Percentiles rank a stretch among this genome's conserved stretches.
Conservation (phyloP, 2,329 filamentous ascomycete species). For the Aureobasidium sp. region DNA sequence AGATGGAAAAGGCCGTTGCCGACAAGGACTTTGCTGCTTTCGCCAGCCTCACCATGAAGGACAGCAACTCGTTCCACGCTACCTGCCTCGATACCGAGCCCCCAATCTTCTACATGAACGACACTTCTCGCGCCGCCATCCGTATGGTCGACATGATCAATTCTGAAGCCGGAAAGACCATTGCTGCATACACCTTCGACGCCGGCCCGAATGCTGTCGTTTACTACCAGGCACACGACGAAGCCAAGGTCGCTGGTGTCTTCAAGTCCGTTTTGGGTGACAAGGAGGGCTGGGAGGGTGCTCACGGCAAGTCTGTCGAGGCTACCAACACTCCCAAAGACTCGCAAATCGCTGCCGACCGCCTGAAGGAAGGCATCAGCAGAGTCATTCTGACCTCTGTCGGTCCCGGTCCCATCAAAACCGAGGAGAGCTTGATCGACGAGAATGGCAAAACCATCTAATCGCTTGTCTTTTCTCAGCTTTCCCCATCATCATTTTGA, state of each 20-base stretch:
- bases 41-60: slow-evolving; percentile 87
- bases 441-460: slow-evolving; percentile 49
- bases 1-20: slow-evolving; percentile 76
- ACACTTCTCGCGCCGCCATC: slow-evolving; percentile 80
- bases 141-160: slow-evolving; percentile 88
- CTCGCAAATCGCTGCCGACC: slow-evolving; percentile 52
- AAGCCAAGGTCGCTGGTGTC: slow-evolving; percentile 64
- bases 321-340: slow-evolving; percentile 48
- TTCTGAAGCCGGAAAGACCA: slow-evolving; percentile 63
- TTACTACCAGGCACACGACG: slow-evolving; percentile 82
- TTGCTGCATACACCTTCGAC: slow-evolving; percentile 93
- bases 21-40: slow-evolving; percentile 78
- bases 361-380: slow-evolving; percentile 70
- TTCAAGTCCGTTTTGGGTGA: slow-evolving; percentile 62
- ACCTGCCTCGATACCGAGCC: slow-evolving; percentile 92
- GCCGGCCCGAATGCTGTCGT: slow-evolving; percentile 95
- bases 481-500: neutral
- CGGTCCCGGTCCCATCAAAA: slow-evolving; percentile 78
- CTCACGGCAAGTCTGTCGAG: slow-evolving; percentile 47
- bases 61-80: slow-evolving; percentile 95
- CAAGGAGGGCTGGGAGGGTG: slow-evolving; percentile 64
- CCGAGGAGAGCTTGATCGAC: slow-evolving; percentile 67
- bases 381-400: slow-evolving; percentile 87
- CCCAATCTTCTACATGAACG: slow-evolving; percentile 98
- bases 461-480: neutral